Conservation (phyloP, 495 filamentous ascomycete species). For the Apiosordaria backusii region DNA sequence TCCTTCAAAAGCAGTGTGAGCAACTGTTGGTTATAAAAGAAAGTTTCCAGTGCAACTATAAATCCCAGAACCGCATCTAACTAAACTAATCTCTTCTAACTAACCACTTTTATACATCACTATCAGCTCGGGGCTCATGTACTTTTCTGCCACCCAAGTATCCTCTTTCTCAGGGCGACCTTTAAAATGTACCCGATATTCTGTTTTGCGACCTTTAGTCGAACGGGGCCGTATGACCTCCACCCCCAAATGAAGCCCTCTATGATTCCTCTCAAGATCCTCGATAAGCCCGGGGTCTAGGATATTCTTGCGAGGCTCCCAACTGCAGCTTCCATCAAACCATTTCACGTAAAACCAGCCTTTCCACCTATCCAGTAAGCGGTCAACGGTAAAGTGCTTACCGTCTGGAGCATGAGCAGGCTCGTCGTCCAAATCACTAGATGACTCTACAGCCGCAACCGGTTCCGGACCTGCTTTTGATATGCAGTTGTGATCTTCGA, state of each 20-base stretch:
- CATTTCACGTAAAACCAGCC: no score
- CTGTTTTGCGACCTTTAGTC: not conserved
- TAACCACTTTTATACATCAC: not conserved
- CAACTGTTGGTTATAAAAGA: no score
- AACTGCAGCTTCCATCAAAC: not conserved
- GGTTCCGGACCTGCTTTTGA: no score
- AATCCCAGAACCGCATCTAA: not conserved
- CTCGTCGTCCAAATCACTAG: no score
- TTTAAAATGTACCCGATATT: slow-evolving; percentile 2
- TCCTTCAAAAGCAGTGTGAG: no score
- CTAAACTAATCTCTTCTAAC: not conserved
- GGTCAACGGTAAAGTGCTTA: no score
- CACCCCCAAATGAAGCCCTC: not conserved
- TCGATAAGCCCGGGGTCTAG: not conserved
- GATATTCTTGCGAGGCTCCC: not conserved
- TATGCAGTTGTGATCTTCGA: no score
- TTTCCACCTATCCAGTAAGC: no score
- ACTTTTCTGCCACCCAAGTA: not conserved
- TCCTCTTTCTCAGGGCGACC: not conserved
- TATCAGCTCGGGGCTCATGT: not conserved
- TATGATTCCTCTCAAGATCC: not conserved
- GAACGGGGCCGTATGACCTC: not conserved
- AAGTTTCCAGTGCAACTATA: no score
- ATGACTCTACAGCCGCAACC: no score
- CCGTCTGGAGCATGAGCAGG: no score